A percentile compares a stretch with the other conserved stretches of the same genome.
Conservation (phyloP, 306 rosid genomes). For the Abrus pulchellus region DNA sequence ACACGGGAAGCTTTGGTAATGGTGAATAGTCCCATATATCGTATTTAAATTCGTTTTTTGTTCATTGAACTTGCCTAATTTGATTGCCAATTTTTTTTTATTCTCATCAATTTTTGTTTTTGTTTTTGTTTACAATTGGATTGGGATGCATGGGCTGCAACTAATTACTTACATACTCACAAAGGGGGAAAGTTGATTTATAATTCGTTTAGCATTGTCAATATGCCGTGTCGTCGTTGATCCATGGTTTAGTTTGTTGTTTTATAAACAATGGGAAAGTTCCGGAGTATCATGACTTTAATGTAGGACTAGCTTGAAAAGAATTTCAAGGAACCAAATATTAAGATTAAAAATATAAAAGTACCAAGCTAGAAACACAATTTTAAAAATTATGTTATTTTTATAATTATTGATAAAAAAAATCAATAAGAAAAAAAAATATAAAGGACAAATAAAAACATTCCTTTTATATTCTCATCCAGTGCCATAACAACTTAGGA, state of each 20-base stretch:
- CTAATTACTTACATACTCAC: not conserved
- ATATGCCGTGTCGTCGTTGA: not conserved
- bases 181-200: not conserved
- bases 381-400: not conserved
- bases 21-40: constrained; percentile 32
- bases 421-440: not conserved
- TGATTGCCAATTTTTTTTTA: not conserved
- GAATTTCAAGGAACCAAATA: not conserved
- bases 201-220: not conserved
- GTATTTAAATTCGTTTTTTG: not conserved
- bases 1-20: constrained; percentile 96
- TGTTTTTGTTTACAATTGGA: not conserved
- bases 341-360: not conserved
- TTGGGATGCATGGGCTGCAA: not conserved
- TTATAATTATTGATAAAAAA: not conserved
- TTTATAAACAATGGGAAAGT: not conserved
- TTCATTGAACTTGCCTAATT: constrained; percentile 16
- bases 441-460: not conserved
- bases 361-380: not conserved
- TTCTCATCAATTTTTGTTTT: not conserved
- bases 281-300: not conserved
- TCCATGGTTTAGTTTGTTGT: constrained; percentile 1
- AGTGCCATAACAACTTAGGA: constrained; percentile 25
- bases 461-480: not conserved
- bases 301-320: constrained; percentile 5